Evolutionary conservation across 2,329 filamentous ascomycete genomes (phyloP).

Genomic region (Ophiostoma piceae): DNA sequence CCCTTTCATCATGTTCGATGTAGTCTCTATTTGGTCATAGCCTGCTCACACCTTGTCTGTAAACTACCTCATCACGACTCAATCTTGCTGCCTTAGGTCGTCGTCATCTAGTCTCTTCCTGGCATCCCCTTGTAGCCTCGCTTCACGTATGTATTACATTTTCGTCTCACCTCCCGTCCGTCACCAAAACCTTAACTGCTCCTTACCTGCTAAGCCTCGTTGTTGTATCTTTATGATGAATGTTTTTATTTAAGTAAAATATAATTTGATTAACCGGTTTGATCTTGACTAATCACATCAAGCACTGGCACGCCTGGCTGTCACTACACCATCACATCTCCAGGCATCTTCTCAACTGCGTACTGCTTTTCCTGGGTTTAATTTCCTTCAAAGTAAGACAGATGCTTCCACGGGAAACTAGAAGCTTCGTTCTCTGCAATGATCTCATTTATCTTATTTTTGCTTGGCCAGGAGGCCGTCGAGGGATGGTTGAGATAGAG

Average conservation of each 20-base stretch:
- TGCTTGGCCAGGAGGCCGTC: not conserved
- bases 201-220: not conserved
- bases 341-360: conserved; percentile 5
- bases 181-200: not conserved
- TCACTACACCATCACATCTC: conserved; percentile 1
- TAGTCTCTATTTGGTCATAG: not conserved
- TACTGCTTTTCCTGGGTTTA: not conserved
- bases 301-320: not conserved
- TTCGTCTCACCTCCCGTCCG: conserved; percentile 2
- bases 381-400: not conserved
- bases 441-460: not conserved
- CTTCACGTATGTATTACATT: not conserved
- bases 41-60: not conserved
- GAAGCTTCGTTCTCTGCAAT: not conserved
- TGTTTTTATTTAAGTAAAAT: not conserved
- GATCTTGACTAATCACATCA: not conserved
- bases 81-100: conserved; percentile 7
- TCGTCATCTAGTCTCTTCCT: conserved; percentile 6
- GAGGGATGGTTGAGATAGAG: not conserved
- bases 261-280: not conserved
- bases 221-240: not conserved
- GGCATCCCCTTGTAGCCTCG: not conserved
- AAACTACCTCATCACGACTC: not conserved
- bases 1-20: too few species aligned
- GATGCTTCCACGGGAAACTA: not conserved